These are phyloP conservation scores for Ceratobasidium sp. DNA, from an alignment of 1,284 basidiomycete species.

Conservation along the genomic window DNA sequence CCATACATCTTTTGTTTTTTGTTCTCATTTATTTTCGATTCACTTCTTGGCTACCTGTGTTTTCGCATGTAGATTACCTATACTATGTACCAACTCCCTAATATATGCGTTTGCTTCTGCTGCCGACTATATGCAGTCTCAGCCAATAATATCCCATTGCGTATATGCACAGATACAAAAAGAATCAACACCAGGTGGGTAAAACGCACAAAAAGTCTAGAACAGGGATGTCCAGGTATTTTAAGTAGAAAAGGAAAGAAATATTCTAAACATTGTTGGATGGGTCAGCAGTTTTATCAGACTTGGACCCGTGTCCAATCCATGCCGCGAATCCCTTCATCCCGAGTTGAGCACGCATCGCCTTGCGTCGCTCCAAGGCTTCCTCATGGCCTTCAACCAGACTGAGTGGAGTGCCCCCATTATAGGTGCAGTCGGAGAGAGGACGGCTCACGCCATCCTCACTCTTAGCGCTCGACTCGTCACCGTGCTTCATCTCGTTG, in stretches of 20 bases:
- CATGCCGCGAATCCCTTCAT: slow-evolving; percentile 35
- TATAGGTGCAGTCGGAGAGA: neutral
- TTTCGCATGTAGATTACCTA: neutral
- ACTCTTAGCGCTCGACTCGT: neutral
- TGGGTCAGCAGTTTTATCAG: slow-evolving; percentile 4
- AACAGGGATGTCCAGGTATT: neutral
- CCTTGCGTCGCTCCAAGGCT: slow-evolving; percentile 27
- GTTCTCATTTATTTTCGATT: neutral
- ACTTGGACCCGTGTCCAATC: slow-evolving; percentile 28
- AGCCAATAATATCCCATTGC: too few relatives aligned
- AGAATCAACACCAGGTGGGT: neutral
- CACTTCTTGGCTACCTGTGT: neutral
- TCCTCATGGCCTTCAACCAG: slow-evolving; percentile 32
- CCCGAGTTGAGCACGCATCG: slow-evolving; percentile 29
- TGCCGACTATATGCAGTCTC: too few relatives aligned
- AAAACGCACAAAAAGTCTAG: neutral
- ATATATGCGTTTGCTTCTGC: neutral
- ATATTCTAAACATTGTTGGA: slow-evolving; percentile 9
- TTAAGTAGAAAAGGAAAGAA: neutral
- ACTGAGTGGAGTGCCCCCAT: slow-evolving; percentile 7
- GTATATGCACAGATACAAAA: too few relatives aligned
- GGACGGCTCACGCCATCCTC: neutral
- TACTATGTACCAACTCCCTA: neutral
- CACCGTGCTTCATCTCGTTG: neutral
- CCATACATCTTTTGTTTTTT: neutral